Base-by-base conservation (phyloP, 345 rosid genomes). In the Brassica nigra region DNA sequence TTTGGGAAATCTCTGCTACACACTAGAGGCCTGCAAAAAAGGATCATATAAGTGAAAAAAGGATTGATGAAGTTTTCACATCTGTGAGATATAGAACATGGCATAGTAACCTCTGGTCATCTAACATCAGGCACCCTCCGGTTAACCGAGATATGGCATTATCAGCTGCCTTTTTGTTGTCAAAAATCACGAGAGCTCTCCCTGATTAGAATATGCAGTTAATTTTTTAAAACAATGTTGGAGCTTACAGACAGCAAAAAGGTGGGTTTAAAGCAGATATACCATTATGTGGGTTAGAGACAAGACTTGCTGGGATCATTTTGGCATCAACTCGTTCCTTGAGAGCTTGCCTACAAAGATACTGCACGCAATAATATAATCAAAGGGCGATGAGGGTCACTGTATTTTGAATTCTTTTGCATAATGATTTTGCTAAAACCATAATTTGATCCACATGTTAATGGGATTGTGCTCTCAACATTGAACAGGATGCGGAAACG, bases 161-260 rank as follows among this genome's bases (percentile, higher is more conserved):
- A 23, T 80, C 80, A 71, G 92, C 91, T 62, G 85, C 87, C 66
- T 80, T 82, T 81, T 79, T 86, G 61, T 91, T 78, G 49, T 73
- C 20, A 65, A 90, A 90, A 30, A 86, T 81, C 57, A 87, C 85
- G 58, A 90, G 83, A 31, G 91, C 90, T 75, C 82, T 83, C 66
- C 94, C 94, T 88, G 81, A 31, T 72, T 58, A 29, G 66, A 73
- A 30, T 8, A 72, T 57, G 68, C 3, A 72, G 29, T 78, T 65
- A 31, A 37, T 15, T 12, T 1, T 18, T 47, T 14, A 47, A 18
- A 28, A 64, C 55, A 28, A 58, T 67, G 55, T 18, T 15, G 34
- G 73, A 59, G 44, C 27, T 72, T 1, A 29, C 33, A 52, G 28
- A 72, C 55, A 55, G 34, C 61, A 54, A 65, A 57, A 20, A 14